Percentiles rank a stretch among this genome's conserved stretches.
These are phyloP conservation scores for Hibiscus mutabilis DNA, from an alignment of 345 rosid genomes.

Conservation along the genomic window DNA sequence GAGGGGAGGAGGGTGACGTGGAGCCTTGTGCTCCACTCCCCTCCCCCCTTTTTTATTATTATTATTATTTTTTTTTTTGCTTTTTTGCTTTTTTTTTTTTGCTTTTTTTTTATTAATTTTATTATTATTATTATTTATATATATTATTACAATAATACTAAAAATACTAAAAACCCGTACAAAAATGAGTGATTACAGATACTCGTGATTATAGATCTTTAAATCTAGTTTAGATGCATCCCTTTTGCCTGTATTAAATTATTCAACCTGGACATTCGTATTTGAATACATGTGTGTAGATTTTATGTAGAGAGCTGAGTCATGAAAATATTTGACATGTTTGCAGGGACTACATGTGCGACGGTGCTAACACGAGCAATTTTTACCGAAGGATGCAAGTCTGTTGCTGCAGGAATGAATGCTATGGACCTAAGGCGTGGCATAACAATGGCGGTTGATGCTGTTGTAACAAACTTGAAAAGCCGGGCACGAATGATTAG, in stretches of 20 bases:
- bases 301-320: not conserved
- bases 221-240: not conserved
- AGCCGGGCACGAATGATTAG: conserved; percentile 94
- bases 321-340: not conserved
- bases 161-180: too few species aligned
- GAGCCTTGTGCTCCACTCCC: too few species aligned
- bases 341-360: conserved; percentile 95
- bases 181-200: too few species aligned
- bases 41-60: too few species aligned
- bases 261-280: not conserved
- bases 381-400: conserved; percentile 88
- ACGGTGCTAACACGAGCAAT: conserved; percentile 86
- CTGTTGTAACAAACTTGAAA: conserved; percentile 80
- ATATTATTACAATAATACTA: too few species aligned
- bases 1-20: too few species aligned
- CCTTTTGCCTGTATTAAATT: not conserved
- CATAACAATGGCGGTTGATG: conserved; percentile 85
- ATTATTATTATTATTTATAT: too few species aligned
- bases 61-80: too few species aligned
- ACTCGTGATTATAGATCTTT: not conserved
- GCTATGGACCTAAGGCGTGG: conserved; percentile 95
- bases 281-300: not conserved
- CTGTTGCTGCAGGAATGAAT: conserved; percentile 96
- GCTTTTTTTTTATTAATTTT: too few species aligned
- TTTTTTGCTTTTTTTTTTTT: too few species aligned